phyloP scores from a whole-genome alignment of 1,284 basidiomycete species.

The Boletus semigastroideus region DNA sequence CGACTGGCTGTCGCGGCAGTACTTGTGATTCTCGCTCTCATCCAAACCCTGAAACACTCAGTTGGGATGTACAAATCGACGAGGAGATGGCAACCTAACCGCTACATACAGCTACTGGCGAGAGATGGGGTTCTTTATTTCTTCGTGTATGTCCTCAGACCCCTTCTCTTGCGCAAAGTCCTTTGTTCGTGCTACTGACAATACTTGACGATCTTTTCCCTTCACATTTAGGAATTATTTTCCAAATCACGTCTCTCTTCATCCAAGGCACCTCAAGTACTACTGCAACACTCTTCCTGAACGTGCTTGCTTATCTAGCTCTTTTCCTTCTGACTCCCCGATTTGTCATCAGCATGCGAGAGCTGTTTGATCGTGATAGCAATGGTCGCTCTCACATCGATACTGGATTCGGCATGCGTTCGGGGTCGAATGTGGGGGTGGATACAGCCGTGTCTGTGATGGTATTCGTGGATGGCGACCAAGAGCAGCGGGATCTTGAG shows the following conservation, averaged over 20 bases:
- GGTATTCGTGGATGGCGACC: not conserved
- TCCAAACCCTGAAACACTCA: not conserved
- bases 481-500: no score
- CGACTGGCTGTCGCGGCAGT: not conserved
- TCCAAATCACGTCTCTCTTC: not conserved
- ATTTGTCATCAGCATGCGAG: constrained; percentile 1
- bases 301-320: not conserved
- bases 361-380: not conserved
- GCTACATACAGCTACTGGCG: not conserved
- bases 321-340: not conserved
- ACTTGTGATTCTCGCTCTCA: not conserved
- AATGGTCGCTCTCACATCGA: not conserved
- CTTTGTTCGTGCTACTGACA: not conserved
- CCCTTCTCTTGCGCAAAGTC: not conserved
- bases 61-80: not conserved
- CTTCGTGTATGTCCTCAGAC: not conserved
- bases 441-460: not conserved
- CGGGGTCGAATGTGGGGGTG: not conserved
- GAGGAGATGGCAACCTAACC: not conserved
- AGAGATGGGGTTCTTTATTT: constrained; percentile 5
- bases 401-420: not conserved
- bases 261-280: not conserved
- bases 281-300: not conserved
- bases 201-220: not conserved
- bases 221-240: not conserved